phyloP scores from a whole-genome alignment of 768 basidiomycete species.

The Exidia glandulosa region DNA sequence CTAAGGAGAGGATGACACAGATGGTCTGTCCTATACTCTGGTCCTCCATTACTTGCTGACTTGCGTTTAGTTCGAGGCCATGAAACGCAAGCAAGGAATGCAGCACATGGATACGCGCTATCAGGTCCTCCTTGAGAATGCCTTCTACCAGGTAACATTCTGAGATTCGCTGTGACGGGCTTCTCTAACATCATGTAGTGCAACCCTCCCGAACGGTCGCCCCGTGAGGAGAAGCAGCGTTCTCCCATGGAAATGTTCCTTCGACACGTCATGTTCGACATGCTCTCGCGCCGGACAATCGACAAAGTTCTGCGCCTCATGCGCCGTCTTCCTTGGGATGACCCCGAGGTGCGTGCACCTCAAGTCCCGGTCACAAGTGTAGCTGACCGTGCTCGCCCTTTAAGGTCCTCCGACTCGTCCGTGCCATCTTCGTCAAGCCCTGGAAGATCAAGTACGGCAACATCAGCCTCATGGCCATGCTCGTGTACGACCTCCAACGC shows the following conservation, averaged over 20 bases:
- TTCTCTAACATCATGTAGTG: slow-evolving; percentile 40
- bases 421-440: slow-evolving; percentile 91
- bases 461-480: slow-evolving; percentile 81
- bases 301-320: slow-evolving; percentile 92
- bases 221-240: slow-evolving; percentile 75
- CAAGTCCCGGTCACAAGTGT: slow-evolving; percentile 18
- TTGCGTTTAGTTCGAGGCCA: slow-evolving; percentile 73
- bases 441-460: slow-evolving; percentile 96
- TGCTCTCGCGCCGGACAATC: slow-evolving; percentile 84
- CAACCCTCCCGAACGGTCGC: slow-evolving; percentile 90
- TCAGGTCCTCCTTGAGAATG: slow-evolving; percentile 84
- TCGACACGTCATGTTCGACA: slow-evolving; percentile 88
- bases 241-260: slow-evolving; percentile 87
- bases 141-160: slow-evolving; percentile 88
- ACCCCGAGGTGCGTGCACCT: slow-evolving; percentile 60
- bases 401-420: slow-evolving; percentile 55
- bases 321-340: slow-evolving; percentile 95
- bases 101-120: slow-evolving; percentile 91
- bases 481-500: slow-evolving; percentile 88
- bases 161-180: not conserved
- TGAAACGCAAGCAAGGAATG: slow-evolving; percentile 89
- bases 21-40: slow-evolving; percentile 95
- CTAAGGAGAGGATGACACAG: slow-evolving; percentile 70
- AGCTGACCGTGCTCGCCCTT: slow-evolving; percentile 8
- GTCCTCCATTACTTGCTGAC: slow-evolving; percentile 18